These are phyloP conservation scores for Mycena maculata DNA, from an alignment of 768 basidiomycete species.

Conservation along the genomic window DNA sequence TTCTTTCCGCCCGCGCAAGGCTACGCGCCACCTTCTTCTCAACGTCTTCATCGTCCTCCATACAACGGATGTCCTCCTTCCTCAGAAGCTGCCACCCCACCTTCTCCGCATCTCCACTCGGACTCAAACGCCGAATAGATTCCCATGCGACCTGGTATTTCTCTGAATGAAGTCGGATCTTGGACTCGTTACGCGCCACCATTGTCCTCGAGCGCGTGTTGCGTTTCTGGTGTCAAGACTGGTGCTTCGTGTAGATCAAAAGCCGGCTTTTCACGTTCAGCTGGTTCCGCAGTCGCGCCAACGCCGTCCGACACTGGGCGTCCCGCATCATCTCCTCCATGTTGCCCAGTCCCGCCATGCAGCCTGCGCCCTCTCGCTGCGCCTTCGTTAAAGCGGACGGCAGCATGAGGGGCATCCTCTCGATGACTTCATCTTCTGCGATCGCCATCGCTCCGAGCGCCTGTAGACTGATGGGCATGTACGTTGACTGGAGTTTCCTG, in stretches of 20 bases:
- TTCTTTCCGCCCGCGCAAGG: no score
- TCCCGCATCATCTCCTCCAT: slow-evolving; percentile 19
- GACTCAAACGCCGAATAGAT: not conserved
- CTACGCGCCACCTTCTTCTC: not conserved
- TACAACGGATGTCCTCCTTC: not conserved
- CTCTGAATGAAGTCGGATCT: slow-evolving; percentile 18
- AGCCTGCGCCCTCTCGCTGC: slow-evolving; percentile 2
- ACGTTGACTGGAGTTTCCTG: slow-evolving; percentile 6
- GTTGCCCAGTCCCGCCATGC: not conserved
- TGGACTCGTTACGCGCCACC: slow-evolving; percentile 20
- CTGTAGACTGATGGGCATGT: not conserved
- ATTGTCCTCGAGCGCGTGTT: slow-evolving; percentile 18
- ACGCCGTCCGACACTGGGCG: slow-evolving; percentile 7
- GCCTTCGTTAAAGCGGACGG: slow-evolving; percentile 7
- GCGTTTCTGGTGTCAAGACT: slow-evolving; percentile 14
- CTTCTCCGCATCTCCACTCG: not conserved
- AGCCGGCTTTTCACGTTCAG: slow-evolving; percentile 14
- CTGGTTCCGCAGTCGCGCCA: slow-evolving; percentile 17
- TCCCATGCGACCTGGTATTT: slow-evolving; percentile 26
- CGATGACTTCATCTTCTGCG: not conserved
- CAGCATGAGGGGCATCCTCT: not conserved
- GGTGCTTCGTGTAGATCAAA: not conserved
- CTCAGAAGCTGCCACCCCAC: not conserved
- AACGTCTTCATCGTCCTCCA: not conserved
- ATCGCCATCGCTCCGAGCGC: not conserved